A percentile compares a stretch with the other conserved stretches of the same genome.
These are phyloP conservation scores for Funneliformis caledonium DNA, from an alignment of 371 early-diverging fungal genomes.

Conservation along the genomic window DNA sequence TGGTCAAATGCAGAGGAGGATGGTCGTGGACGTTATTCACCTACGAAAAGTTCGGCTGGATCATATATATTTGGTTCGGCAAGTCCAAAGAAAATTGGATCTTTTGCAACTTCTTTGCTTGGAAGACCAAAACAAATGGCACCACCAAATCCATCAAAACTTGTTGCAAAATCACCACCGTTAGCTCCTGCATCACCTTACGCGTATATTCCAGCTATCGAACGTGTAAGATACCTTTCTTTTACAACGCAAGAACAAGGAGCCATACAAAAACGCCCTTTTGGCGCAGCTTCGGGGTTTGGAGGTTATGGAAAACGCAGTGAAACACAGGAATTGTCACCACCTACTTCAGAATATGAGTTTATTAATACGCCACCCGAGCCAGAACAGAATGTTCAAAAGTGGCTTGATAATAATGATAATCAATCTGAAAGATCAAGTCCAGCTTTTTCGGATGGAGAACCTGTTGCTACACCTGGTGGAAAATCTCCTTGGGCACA, in stretches of 20 bases:
- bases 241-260: constrained; percentile 46
- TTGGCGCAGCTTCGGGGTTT: not conserved
- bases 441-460: too few relatives aligned
- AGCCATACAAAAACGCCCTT: constrained; percentile 24
- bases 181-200: constrained; percentile 55
- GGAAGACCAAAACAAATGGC: constrained; percentile 41
- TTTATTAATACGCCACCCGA: not conserved
- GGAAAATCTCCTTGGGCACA: constrained; percentile 33
- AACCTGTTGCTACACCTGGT: not conserved
- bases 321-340: not conserved
- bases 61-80: constrained; percentile 50
- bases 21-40: constrained; percentile 40
- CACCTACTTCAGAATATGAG: not conserved
- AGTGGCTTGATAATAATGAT: constrained; percentile 30
- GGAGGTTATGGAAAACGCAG: not conserved
- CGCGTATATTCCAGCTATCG: constrained; percentile 59
- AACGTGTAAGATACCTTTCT: constrained; percentile 52
- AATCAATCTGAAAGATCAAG: not conserved
- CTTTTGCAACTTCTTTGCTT: constrained; percentile 23
- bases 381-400: not conserved
- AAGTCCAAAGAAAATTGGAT: constrained; percentile 43
- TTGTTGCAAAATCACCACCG: constrained; percentile 49
- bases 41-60: constrained; percentile 43
- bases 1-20: constrained; percentile 34
- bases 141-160: constrained; percentile 44